These are phyloP conservation scores for Protomyces arabidopsidicola DNA, from an alignment of 1,139 yeast genomes.

Conservation along the genomic window DNA sequence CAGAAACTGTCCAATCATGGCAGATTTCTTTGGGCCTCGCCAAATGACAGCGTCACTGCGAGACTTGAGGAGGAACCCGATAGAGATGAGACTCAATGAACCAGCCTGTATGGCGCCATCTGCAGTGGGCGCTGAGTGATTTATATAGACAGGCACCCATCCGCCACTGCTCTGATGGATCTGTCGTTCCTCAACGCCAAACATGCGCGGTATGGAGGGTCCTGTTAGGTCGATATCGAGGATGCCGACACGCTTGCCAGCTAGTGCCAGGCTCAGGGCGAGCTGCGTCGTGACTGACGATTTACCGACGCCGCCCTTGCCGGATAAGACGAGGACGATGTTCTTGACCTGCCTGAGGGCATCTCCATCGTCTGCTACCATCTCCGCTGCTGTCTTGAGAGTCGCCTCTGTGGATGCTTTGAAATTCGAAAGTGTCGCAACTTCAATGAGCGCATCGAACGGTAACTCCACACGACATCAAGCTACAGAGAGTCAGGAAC, in stretches of 20 bases:
- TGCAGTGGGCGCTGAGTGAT: conserved; percentile 32
- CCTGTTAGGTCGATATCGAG: conserved; percentile 94
- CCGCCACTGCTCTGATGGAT: conserved; percentile 79
- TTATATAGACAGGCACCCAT: conserved; percentile 80
- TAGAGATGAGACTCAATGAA: conserved; percentile 60
- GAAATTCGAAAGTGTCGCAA: too few relatives aligned
- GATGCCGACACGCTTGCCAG: conserved; percentile 81
- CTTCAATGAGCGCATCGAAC: too few relatives aligned
- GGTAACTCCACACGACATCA: too few relatives aligned
- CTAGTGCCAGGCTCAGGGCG: conserved; percentile 66
- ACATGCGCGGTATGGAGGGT: conserved; percentile 94
- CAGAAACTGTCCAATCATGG: conserved; percentile 91
- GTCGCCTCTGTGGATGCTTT: too few relatives aligned
- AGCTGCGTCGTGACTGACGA: conserved; percentile 92
- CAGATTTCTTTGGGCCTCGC: conserved; percentile 98
- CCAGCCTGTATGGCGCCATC: conserved; percentile 11
- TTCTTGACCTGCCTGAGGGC: conserved; percentile 59
- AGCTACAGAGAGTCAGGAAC: too few relatives aligned
- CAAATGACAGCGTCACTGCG: conserved; percentile 91
- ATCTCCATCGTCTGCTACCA: background rate
- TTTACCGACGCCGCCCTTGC: conserved; percentile 98
- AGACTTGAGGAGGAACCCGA: conserved; percentile 81
- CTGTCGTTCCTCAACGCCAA: conserved; percentile 76
- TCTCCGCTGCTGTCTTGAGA: background rate
- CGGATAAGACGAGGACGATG: conserved; percentile 75